Evolutionary conservation across 208 protist genomes (phyloP), one percentile per base, ranked within the genome.

Genomic region (Acanthamoeba healyi): DNA sequence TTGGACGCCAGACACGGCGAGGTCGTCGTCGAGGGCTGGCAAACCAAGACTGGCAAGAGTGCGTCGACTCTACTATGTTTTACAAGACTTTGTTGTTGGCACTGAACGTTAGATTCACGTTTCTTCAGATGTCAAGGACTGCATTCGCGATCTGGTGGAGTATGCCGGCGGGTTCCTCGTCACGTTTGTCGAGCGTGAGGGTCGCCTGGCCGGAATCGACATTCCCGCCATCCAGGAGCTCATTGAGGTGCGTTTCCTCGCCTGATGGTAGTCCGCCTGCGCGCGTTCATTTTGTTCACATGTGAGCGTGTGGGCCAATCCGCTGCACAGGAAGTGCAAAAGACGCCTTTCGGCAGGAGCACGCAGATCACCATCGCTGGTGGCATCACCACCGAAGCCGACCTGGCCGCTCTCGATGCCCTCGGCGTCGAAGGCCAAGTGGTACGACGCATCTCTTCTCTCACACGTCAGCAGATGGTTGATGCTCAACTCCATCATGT

Each of bases 11-110:
- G 81, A 24, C 72, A 90, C 44, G 94, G 94, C 61, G 94, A 95
- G 40, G 93, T 95, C 51, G 93, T 95, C 10, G 93, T 95, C n/a
- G 89, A 95, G 44, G 93, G 93, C 29, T 95, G 93, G 93, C 42
- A 79, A 26, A 95, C 93, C 49, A 95, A 95, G 86, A 95, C 93
- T 26, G 93, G 93, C 46, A 87, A 74, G 46, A 92, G 86, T 92
- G 46, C 86, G 65, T 26, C 24, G 14, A 4, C 54, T 24, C n/a
- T 14, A 46, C 19, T 79, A 22, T 58, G 19, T 61, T n/a, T 61
- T 29, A 81, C 5, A 79, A 1, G 72, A 32, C 24, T 49, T 44
- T 51, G 5, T 65, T 32, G 26, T 77, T 38, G n/a, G n/a, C n/a
- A n/a, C 12, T 34, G 26, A 34, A 6, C 54, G 22, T 87, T 58